Conservation (phyloP, 305 asterid species). For the Ilex paraguariensis region DNA sequence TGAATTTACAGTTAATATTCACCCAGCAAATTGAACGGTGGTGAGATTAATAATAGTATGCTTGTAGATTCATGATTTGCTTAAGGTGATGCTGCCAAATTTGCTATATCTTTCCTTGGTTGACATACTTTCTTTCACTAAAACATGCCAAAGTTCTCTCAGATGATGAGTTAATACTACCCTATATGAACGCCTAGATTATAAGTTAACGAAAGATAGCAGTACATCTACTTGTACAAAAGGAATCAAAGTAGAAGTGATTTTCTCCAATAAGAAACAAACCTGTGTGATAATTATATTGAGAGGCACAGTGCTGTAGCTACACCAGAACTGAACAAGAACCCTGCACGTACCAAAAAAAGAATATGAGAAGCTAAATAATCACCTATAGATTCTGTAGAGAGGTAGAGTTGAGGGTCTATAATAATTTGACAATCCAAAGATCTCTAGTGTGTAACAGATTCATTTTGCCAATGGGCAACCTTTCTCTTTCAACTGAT, state of each 20-base stretch:
- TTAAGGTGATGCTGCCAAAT: no score
- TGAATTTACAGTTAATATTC: no score
- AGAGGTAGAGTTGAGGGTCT: neutral
- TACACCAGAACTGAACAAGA: constrained; percentile 89
- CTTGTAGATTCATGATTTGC: no score
- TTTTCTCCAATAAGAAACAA: constrained; percentile 7
- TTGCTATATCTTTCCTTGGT: neutral
- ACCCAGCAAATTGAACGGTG: no score
- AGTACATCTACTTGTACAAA: no score
- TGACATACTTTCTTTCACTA: neutral
- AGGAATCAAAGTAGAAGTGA: neutral
- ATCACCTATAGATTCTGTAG: neutral
- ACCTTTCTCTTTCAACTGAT: no score
- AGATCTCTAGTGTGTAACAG: no score
- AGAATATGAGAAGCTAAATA: neutral
- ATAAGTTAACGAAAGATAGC: no score
- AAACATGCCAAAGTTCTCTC: neutral
- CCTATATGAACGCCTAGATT: neutral
- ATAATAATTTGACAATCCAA: no score
- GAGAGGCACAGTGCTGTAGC: constrained; percentile 79
- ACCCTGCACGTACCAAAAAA: constrained; percentile 40
- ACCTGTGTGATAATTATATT: constrained; percentile 84
- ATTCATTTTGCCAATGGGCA: no score
- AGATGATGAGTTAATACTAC: neutral
- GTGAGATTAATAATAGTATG: no score